Evolutionary conservation across 2,329 filamentous ascomycete genomes (phyloP).

Genomic region (Arthrobotrys iridis): DNA sequence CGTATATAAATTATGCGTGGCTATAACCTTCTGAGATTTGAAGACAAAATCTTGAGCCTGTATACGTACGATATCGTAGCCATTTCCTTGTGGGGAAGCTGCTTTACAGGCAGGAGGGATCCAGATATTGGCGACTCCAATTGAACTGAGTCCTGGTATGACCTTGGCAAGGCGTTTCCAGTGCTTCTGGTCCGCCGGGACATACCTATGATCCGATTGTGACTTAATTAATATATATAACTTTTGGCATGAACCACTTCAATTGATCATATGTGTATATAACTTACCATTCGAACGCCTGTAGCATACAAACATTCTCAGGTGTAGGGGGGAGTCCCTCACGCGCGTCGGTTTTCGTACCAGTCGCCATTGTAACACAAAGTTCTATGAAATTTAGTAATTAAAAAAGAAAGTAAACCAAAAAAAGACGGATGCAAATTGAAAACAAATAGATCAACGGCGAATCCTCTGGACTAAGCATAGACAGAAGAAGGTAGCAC

Average conservation of each 20-base stretch:
- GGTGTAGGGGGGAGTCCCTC: constrained; percentile 33
- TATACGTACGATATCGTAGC: constrained; percentile 68
- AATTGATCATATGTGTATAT: too few relatives aligned
- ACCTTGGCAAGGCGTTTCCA: constrained; percentile 69
- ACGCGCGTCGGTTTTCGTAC: background rate
- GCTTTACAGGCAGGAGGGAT: constrained; percentile 78
- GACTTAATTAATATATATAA: too few relatives aligned
- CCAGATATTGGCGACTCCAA: constrained; percentile 73
- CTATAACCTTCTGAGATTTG: too few relatives aligned
- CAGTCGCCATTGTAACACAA: background rate
- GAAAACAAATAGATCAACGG: constrained; percentile 22
- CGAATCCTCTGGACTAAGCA: constrained; percentile 16
- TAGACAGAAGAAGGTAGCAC: background rate
- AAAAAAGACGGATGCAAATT: background rate
- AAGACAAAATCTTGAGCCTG: constrained; percentile 52
- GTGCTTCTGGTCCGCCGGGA: constrained; percentile 70
- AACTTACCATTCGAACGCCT: constrained; percentile 73
- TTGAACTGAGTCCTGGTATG: constrained; percentile 67
- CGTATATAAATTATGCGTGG: too few relatives aligned
- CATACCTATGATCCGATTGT: constrained; percentile 64
- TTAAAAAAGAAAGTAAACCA: background rate
- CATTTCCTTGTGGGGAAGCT: constrained; percentile 70
- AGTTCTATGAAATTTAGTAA: too few relatives aligned
- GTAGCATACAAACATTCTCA: constrained; percentile 66
- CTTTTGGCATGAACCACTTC: too few relatives aligned